Evolutionary conservation across 2,329 filamentous ascomycete species (phyloP).

Genomic region (Verticillium dahliae): DNA sequence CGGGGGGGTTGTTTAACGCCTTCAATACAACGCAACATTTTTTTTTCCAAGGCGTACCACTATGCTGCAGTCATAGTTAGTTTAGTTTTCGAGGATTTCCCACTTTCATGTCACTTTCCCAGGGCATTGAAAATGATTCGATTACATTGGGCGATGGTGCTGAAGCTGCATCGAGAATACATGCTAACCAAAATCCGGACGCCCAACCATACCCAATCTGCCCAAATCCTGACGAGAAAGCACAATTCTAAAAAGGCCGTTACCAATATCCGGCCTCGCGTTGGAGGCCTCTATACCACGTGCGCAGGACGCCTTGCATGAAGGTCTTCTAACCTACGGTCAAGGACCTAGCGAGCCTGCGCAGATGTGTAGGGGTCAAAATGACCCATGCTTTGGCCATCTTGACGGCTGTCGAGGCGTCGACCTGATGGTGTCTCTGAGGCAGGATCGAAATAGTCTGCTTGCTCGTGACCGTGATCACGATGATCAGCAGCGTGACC

Average conservation of each 20-base stretch:
- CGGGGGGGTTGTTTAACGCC: too few species aligned
- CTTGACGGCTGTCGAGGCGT: neutral
- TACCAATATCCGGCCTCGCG: neutral
- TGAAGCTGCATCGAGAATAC: too few species aligned
- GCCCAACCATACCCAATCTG: neutral
- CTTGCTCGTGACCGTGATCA: neutral
- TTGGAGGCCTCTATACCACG: neutral
- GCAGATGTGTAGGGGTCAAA: neutral
- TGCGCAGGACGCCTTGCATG: neutral
- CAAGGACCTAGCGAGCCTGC: neutral
- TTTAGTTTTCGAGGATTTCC: too few species aligned
- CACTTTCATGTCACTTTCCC: too few species aligned
- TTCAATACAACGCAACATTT: too few species aligned
- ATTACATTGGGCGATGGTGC: too few species aligned
- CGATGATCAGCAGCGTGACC: neutral
- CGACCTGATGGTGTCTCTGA: neutral
- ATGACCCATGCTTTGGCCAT: neutral
- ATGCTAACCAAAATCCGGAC: neutral
- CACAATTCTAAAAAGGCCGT: neutral
- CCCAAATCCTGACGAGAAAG: neutral
- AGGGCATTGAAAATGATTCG: too few species aligned
- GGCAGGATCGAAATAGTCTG: neutral
- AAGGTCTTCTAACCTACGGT: neutral
- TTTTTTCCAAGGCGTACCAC: too few species aligned
- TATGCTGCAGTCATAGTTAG: too few species aligned